These are phyloP conservation scores for Sporothrix brasiliensis DNA, from an alignment of 2,329 filamentous ascomycete genomes.

Conservation along the genomic window DNA sequence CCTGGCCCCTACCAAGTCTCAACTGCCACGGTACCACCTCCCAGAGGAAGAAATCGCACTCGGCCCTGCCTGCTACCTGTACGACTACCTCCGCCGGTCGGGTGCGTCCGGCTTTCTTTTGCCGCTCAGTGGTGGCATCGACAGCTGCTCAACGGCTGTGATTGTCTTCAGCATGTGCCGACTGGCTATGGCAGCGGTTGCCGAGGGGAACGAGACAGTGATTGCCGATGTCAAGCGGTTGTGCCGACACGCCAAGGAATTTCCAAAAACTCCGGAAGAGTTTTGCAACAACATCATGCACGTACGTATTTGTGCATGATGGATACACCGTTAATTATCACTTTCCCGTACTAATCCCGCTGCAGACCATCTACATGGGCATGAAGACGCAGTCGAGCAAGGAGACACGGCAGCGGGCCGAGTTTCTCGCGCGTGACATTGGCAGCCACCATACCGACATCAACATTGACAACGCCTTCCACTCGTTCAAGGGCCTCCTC, in stretches of 20 bases:
- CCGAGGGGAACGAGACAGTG: constrained; percentile 47
- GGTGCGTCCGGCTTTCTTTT: constrained; percentile 57
- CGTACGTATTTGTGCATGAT: background rate
- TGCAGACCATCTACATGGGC: constrained; percentile 69
- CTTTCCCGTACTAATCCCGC: background rate
- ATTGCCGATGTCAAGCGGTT: constrained; percentile 47
- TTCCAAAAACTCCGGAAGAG: constrained; percentile 62
- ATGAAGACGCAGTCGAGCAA: constrained; percentile 66
- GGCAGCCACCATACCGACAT: constrained; percentile 73
- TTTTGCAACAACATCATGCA: constrained; percentile 52
- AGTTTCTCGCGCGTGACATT: constrained; percentile 62
- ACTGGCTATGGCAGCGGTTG: constrained; percentile 57
- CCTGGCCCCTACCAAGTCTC: constrained; percentile 42
- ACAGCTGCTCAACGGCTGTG: constrained; percentile 54
- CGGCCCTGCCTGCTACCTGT: constrained; percentile 64
- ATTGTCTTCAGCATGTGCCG: constrained; percentile 57
- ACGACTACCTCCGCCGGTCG: constrained; percentile 60
- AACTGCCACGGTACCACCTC: constrained; percentile 56
- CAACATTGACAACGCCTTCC: constrained; percentile 70
- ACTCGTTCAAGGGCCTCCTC: constrained; percentile 63
- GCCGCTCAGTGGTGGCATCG: constrained; percentile 62
- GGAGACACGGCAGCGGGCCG: constrained; percentile 69
- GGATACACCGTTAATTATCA: background rate
- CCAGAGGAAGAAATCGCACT: constrained; percentile 70
- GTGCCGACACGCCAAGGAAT: constrained; percentile 40